Conservation (phyloP, 208 protist species). For the Trypanosoma conorhini region DNA sequence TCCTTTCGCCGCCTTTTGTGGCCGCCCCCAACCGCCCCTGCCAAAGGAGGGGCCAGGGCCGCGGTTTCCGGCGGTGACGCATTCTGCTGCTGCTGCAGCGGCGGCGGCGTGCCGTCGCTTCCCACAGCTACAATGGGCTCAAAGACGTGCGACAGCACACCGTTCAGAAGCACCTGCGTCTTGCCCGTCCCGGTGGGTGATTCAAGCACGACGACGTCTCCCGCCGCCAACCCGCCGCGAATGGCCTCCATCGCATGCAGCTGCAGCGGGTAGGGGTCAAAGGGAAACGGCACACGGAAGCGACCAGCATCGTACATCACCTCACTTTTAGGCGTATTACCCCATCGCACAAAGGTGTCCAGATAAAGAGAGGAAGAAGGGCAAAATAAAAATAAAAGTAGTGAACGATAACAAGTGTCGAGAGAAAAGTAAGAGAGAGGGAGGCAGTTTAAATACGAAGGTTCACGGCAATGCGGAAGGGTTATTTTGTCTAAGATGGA, state of each 20-base stretch:
- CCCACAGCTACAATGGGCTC: conserved; percentile 15
- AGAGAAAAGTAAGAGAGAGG: too few relatives aligned
- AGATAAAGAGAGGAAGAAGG: neutral
- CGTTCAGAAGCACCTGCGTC: conserved; percentile 93
- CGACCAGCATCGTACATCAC: conserved; percentile 35
- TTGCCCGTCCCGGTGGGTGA: conserved; percentile 96
- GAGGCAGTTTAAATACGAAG: too few relatives aligned
- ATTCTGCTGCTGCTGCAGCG: neutral
- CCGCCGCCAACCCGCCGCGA: conserved; percentile 41
- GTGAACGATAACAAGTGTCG: too few relatives aligned
- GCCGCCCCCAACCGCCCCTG: neutral
- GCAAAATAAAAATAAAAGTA: conserved; percentile 9
- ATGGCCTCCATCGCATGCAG: conserved; percentile 66
- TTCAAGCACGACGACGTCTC: conserved; percentile 91
- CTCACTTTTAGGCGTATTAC: too few relatives aligned
- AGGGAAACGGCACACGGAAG: conserved; percentile 82
- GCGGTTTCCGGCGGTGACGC: neutral
- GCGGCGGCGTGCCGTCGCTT: neutral
- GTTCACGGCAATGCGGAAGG: too few relatives aligned
- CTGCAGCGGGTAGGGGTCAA: conserved; percentile 75
- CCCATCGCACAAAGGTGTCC: too few relatives aligned
- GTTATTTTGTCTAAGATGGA: too few relatives aligned
- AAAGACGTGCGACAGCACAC: conserved; percentile 69
- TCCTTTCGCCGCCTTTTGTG: neutral
- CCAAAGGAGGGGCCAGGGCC: conserved; percentile 10